Evolutionary conservation across 192 early-diverging fungal species (phyloP).

Genomic region (Dissophora ornata): DNA sequence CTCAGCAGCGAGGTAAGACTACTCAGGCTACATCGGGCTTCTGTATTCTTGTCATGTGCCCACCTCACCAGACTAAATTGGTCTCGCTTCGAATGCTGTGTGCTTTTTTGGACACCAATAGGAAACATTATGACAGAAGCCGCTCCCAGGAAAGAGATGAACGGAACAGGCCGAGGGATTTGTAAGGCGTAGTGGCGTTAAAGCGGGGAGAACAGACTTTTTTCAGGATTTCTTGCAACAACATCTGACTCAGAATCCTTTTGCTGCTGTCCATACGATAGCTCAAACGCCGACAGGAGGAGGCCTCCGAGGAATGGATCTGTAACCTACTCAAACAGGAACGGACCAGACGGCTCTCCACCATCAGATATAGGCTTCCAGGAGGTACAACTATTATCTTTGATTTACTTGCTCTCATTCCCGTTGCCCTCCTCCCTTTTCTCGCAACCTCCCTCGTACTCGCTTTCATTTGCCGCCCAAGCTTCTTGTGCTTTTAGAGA

Average conservation of each 20-base stretch:
- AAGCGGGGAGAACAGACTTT: background rate
- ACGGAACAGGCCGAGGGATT: constrained; percentile 40
- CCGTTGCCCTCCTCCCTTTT: background rate
- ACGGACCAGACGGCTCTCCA: constrained; percentile 27
- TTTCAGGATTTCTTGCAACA: background rate
- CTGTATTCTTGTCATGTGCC: background rate
- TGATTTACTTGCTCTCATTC: background rate
- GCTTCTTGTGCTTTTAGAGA: constrained; percentile 28
- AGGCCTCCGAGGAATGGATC: constrained; percentile 31
- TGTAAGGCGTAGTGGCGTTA: constrained; percentile 24
- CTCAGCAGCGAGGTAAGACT: constrained; percentile 28
- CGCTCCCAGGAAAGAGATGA: constrained; percentile 50
- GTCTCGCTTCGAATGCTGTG: too few relatives aligned
- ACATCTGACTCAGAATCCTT: too few relatives aligned
- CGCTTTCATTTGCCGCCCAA: too few relatives aligned
- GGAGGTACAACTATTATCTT: constrained; percentile 30
- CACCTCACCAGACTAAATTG: background rate
- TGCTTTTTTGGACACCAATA: too few relatives aligned
- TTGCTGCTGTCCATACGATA: too few relatives aligned
- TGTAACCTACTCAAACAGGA: constrained; percentile 8
- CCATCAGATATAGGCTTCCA: constrained; percentile 42
- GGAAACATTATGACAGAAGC: constrained; percentile 32
- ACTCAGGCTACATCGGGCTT: background rate
- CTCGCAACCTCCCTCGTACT: background rate
- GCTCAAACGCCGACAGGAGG: constrained; percentile 37